Evolutionary conservation across 1,284 basidiomycete genomes (phyloP), one percentile per base, ranked within the genome.

Genomic region (Boletus smithii): DNA sequence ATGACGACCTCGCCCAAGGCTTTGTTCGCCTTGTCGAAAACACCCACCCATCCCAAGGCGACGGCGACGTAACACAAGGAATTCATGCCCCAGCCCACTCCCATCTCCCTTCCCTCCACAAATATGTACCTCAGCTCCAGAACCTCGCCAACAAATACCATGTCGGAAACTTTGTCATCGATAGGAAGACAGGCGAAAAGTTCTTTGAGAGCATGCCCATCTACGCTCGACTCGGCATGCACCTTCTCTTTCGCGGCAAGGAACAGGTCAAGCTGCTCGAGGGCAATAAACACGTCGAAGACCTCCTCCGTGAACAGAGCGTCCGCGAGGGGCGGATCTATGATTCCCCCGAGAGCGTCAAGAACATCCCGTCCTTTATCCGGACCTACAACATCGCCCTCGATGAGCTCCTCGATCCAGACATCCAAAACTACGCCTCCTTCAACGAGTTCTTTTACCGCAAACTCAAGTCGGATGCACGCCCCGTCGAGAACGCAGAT

Each of bases 381-480:
- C 54, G 75, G n/a, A 85, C 87, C 1, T 92, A 92, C 67, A 61
- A 73, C 0, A 75, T 92, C 35, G 63, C 80, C 9, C 61, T 76
- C 3, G 71, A 77, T 44, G 87, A 91, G 59, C 75, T 91, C 10
- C 69, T 83, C 5, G 70, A 86, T 23, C 77, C 84, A 4, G 81
- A 89, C 58, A 63, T 84, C 38, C 62, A 58, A 0, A 73, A 77
- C 51, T 89, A 89, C 62, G 69, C 73, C 58, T 83, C 71, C 11
- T 92, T 94, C 73, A 94, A 93, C 67, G 76, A 88, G 20, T 93
- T 94, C 71, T 93, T 93, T 72, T 81, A 55, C 33, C 53, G 89
- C 36, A 78, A 81, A 56, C 73, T 93, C 35, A 78, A 77, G 50
- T 69, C 79, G 0, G 79, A 69, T 8, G 85, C 82, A 7, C 76